Evolutionary conservation across 768 basidiomycete species (phyloP).

Genomic region (Fibroporia radiculosa): DNA sequence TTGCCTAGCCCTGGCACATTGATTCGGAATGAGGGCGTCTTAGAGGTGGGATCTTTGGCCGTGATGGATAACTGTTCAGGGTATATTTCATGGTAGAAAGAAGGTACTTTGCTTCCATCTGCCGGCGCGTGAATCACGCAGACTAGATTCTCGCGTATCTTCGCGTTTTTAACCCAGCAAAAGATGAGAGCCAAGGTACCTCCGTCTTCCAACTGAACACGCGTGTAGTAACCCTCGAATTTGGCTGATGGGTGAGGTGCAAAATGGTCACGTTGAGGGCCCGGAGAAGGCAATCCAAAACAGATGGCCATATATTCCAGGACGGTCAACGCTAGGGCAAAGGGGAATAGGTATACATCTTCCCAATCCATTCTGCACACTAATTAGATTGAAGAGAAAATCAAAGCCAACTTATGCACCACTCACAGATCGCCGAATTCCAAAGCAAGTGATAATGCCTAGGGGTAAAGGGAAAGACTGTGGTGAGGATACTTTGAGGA

Average conservation of each 20-base stretch:
- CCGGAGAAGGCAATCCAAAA: background rate
- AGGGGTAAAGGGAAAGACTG: no score
- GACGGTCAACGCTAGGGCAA: background rate
- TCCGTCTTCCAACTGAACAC: slow-evolving; percentile 16
- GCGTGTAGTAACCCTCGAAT: slow-evolving; percentile 21
- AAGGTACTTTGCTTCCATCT: background rate
- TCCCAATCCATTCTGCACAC: background rate
- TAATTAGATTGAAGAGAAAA: no score
- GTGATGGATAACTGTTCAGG: slow-evolving; percentile 11
- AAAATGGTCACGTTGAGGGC: slow-evolving; percentile 12
- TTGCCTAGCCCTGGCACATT: slow-evolving; percentile 12
- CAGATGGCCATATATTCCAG: background rate
- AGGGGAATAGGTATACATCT: background rate
- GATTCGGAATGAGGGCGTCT: slow-evolving; percentile 10
- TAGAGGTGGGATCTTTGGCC: background rate
- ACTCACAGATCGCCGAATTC: no score
- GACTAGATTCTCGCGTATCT: slow-evolving; percentile 14
- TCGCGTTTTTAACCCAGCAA: slow-evolving; percentile 19
- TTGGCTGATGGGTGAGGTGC: slow-evolving; percentile 14
- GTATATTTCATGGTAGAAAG: slow-evolving; percentile 18
- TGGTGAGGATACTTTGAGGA: no score
- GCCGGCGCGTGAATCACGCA: slow-evolving; percentile 13
- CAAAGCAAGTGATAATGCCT: no score
- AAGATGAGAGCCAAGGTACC: slow-evolving; percentile 19
- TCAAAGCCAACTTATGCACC: no score